These are phyloP conservation scores for Yamadazyma tumulicola DNA, from an alignment of 805 yeast genomes.

Conservation along the genomic window DNA sequence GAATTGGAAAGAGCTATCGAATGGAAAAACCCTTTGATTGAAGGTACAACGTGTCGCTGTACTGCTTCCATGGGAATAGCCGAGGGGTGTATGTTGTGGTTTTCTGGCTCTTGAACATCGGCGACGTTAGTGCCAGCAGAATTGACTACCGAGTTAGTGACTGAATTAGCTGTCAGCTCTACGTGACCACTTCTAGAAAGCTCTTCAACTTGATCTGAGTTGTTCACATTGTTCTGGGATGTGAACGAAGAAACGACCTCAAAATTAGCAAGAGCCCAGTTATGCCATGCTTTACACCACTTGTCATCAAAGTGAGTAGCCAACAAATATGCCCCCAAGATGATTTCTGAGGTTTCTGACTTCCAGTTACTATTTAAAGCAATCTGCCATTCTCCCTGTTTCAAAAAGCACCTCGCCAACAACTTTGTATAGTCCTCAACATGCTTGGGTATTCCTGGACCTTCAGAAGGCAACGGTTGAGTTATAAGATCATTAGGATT, in stretches of 20 bases:
- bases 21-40: slow-evolving; percentile 92
- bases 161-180: too few species aligned
- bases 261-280: slow-evolving; percentile 97
- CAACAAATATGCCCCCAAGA: slow-evolving; percentile 83
- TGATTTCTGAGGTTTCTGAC: slow-evolving; percentile 69
- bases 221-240: slow-evolving; percentile 20
- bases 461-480: slow-evolving; percentile 74
- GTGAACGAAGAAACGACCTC: slow-evolving; percentile 77
- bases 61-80: slow-evolving; percentile 52
- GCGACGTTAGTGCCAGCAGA: slow-evolving; percentile 13
- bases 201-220: slow-evolving; percentile 25
- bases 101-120: slow-evolving; percentile 9
- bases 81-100: slow-evolving; percentile 15
- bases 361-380: slow-evolving; percentile 79
- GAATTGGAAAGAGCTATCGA: slow-evolving; percentile 85
- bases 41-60: slow-evolving; percentile 89
- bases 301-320: slow-evolving; percentile 91
- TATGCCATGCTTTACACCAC: slow-evolving; percentile 99
- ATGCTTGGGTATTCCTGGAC: slow-evolving; percentile 69
- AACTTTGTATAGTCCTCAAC: slow-evolving; percentile 80
- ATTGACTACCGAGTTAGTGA: slow-evolving; percentile 5
- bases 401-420: slow-evolving; percentile 89
- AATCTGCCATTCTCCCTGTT: slow-evolving; percentile 98
- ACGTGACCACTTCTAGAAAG: background rate
- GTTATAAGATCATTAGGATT: slow-evolving; percentile 84